A percentile compares a stretch with the other conserved stretches of the same genome.
These are phyloP conservation scores for Phytophthora uliginosa DNA, from an alignment of 352 stramenopile species.

Conservation along the genomic window DNA sequence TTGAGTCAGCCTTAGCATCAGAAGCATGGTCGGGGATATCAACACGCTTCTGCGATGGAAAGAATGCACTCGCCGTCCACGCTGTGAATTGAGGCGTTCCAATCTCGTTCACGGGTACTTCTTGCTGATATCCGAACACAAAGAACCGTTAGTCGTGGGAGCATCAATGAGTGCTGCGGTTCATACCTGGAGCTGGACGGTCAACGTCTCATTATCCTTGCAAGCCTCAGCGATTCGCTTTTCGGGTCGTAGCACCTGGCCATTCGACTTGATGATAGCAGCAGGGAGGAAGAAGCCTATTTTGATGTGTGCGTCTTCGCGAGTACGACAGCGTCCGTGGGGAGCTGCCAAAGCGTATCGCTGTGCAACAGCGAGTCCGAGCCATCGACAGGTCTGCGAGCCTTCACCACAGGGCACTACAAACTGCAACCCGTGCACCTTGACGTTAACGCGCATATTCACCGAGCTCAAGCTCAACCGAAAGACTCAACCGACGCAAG, in stretches of 20 bases:
- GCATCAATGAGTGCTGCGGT: background rate
- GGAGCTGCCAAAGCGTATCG: slow-evolving; percentile 74
- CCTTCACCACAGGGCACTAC: slow-evolving; percentile 84
- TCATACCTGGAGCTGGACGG: slow-evolving; percentile 71
- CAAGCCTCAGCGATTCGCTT: slow-evolving; percentile 71
- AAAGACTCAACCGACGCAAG: slow-evolving; percentile 21
- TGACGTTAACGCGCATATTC: slow-evolving; percentile 71
- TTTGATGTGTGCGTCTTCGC: slow-evolving; percentile 79
- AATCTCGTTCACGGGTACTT: slow-evolving; percentile 87
- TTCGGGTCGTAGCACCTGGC: slow-evolving; percentile 53
- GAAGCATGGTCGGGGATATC: slow-evolving; percentile 7
- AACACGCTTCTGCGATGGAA: slow-evolving; percentile 42
- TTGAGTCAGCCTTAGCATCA: slow-evolving; percentile 22
- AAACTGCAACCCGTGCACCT: slow-evolving; percentile 80
- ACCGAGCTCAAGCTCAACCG: background rate
- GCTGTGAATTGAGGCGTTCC: slow-evolving; percentile 70
- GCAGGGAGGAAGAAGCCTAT: slow-evolving; percentile 86
- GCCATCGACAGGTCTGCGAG: slow-evolving; percentile 83
- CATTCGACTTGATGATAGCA: slow-evolving; percentile 56
- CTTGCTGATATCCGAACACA: slow-evolving; percentile 49
- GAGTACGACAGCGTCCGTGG: slow-evolving; percentile 77
- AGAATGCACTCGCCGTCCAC: slow-evolving; percentile 77
- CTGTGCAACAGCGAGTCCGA: slow-evolving; percentile 83
- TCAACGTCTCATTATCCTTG: slow-evolving; percentile 80
- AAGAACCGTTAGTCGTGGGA: background rate